Percentiles rank a stretch among this genome's conserved stretches.
phyloP scores from a whole-genome alignment of 192 early-diverging fungal species.

The Oehlia diaphana region DNA sequence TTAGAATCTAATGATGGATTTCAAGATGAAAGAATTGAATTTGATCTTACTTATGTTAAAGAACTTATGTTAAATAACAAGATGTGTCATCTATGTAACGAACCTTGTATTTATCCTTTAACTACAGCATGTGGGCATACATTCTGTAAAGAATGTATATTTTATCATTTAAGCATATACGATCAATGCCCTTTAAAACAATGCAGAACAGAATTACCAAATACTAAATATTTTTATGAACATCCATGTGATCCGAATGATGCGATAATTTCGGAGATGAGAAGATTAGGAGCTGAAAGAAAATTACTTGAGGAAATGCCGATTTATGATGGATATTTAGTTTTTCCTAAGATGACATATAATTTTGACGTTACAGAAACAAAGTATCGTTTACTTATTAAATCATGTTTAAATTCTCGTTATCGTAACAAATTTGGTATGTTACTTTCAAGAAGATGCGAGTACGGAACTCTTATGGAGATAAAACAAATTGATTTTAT shows the following conservation, averaged over 20 bases:
- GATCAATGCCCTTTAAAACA: background rate
- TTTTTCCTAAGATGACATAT: background rate
- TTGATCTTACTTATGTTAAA: constrained; percentile 2
- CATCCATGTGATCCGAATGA: background rate
- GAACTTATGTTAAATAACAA: background rate
- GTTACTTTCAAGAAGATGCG: background rate
- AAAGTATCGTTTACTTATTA: background rate
- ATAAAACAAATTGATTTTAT: background rate
- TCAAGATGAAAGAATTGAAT: background rate
- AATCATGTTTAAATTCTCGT: background rate
- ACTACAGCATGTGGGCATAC: background rate
- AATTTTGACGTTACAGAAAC: background rate
- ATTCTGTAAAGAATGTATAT: constrained; percentile 1
- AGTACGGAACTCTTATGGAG: background rate
- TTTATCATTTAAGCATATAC: background rate
- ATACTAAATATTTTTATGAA: background rate
- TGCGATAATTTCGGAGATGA: background rate
- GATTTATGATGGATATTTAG: background rate
- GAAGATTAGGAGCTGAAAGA: background rate
- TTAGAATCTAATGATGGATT: background rate
- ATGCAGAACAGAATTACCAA: background rate
- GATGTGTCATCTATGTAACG: background rate
- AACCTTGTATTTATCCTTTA: background rate
- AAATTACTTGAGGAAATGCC: background rate
- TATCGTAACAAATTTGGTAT: background rate